These are phyloP conservation scores for Hemisphaericaspora xylanilytica DNA, from an alignment of 1,139 yeast genomes.

Conservation along the genomic window DNA sequence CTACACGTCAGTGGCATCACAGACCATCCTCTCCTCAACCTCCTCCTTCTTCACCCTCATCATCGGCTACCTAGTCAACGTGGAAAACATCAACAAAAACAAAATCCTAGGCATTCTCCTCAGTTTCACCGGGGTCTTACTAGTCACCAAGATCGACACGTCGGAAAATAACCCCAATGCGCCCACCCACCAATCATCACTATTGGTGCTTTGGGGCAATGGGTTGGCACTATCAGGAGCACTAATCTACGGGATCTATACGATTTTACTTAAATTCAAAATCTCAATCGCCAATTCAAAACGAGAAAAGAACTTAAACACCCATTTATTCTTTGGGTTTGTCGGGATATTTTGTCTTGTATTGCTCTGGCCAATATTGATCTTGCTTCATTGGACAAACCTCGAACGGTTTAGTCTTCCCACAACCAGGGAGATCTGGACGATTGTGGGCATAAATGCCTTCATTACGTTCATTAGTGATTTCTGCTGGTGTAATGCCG, in stretches of 20 bases:
- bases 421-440: conserved; percentile 46
- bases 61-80: conserved; percentile 69
- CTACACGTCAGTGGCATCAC: conserved; percentile 89
- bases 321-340: conserved; percentile 88
- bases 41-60: conserved; percentile 88
- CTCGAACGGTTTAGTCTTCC: conserved; percentile 76
- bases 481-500: conserved; percentile 94
- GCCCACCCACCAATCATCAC: conserved; percentile 24
- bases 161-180: conserved; percentile 27
- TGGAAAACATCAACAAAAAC: conserved; percentile 63
- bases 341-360: conserved; percentile 82
- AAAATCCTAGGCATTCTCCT: conserved; percentile 70
- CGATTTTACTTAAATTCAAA: conserved; percentile 73
- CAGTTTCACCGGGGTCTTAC: conserved; percentile 74
- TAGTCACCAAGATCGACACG: conserved; percentile 66
- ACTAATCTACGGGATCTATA: conserved; percentile 83
- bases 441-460: conserved; percentile 63
- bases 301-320: conserved; percentile 72
- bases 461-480: conserved; percentile 81
- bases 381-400: conserved; percentile 60
- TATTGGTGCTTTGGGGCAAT: conserved; percentile 67
- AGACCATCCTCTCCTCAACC: conserved; percentile 87
- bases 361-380: conserved; percentile 78
- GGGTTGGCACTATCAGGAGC: conserved; percentile 81
- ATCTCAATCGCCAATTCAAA: conserved; percentile 47